These are phyloP conservation scores for Ophiocordyceps camponoti-saundersi DNA, from an alignment of 2,329 filamentous ascomycete genomes.

Conservation along the genomic window DNA sequence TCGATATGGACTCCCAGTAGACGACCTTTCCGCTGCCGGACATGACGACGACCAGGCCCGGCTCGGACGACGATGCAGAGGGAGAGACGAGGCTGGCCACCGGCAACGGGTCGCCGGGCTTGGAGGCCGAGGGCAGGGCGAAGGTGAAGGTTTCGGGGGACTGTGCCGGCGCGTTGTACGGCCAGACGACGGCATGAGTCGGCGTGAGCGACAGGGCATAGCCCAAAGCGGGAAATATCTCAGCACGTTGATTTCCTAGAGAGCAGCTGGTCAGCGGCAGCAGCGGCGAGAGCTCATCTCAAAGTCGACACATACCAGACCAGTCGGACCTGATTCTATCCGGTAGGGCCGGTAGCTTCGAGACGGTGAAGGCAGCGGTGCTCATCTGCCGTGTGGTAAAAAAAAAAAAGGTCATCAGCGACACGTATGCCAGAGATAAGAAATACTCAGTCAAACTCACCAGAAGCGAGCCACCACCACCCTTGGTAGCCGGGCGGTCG, in stretches of 20 bases:
- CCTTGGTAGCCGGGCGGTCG: slow-evolving; percentile 43
- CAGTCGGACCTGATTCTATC: slow-evolving; percentile 54
- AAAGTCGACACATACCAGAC: slow-evolving; percentile 36
- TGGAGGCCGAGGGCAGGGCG: slow-evolving; percentile 56
- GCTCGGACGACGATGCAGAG: slow-evolving; percentile 60
- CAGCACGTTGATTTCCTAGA: slow-evolving; percentile 46
- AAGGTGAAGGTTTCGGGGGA: slow-evolving; percentile 69
- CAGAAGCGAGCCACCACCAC: slow-evolving; percentile 49
- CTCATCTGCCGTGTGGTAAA: slow-evolving; percentile 41
- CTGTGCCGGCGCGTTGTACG: slow-evolving; percentile 53
- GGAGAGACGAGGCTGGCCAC: slow-evolving; percentile 70
- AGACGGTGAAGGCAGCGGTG: slow-evolving; percentile 71
- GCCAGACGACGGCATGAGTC: slow-evolving; percentile 77
- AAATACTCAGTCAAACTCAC: slow-evolving; percentile 22
- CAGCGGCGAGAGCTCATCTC: background rate
- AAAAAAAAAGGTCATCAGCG: background rate
- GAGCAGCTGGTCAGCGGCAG: background rate
- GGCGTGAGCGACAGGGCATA: slow-evolving; percentile 70
- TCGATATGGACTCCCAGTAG: slow-evolving; percentile 92
- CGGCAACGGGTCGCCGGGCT: slow-evolving; percentile 54
- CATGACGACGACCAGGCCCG: slow-evolving; percentile 75
- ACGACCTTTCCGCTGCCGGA: slow-evolving; percentile 70
- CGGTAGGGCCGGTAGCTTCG: slow-evolving; percentile 68
- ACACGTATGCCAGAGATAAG: background rate
- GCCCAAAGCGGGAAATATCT: slow-evolving; percentile 45